Evolutionary conservation across 371 early-diverging fungal species (phyloP).

Genomic region (Circinella umbellata): DNA sequence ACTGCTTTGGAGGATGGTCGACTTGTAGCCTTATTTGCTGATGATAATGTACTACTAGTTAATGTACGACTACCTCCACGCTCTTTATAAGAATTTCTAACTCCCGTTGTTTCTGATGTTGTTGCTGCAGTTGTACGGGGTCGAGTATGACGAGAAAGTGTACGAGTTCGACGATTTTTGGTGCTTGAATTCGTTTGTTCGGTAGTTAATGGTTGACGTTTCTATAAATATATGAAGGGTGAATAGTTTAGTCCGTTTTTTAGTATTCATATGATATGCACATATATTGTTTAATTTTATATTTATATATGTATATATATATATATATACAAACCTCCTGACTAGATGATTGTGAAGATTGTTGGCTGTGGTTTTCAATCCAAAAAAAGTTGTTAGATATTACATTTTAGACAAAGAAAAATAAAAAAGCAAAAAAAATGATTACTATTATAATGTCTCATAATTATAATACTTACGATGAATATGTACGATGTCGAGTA

Average conservation of each 20-base stretch:
- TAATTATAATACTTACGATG: slow-evolving; percentile 6
- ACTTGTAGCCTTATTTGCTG: too few relatives aligned
- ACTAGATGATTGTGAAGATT: background rate
- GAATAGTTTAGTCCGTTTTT: too few relatives aligned
- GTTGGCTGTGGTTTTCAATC: background rate
- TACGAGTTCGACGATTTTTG: background rate
- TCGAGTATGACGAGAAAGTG: background rate
- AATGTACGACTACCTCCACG: too few relatives aligned
- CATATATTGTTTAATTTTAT: too few relatives aligned
- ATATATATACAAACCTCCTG: background rate
- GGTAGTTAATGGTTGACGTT: background rate
- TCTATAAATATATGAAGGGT: background rate
- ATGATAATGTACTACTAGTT: too few relatives aligned
- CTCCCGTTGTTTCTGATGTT: too few relatives aligned
- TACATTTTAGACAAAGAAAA: background rate
- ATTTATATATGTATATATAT: too few relatives aligned
- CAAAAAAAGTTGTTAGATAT: background rate
- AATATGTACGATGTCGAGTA: slow-evolving; percentile 18
- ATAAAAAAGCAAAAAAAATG: too few relatives aligned
- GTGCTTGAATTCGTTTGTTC: background rate
- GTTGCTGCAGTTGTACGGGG: background rate
- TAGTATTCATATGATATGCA: too few relatives aligned
- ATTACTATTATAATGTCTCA: too few relatives aligned
- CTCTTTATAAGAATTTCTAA: too few relatives aligned
- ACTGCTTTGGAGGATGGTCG: too few relatives aligned